phyloP scores from a whole-genome alignment of 768 basidiomycete species.

The Boletus barrowsii region DNA sequence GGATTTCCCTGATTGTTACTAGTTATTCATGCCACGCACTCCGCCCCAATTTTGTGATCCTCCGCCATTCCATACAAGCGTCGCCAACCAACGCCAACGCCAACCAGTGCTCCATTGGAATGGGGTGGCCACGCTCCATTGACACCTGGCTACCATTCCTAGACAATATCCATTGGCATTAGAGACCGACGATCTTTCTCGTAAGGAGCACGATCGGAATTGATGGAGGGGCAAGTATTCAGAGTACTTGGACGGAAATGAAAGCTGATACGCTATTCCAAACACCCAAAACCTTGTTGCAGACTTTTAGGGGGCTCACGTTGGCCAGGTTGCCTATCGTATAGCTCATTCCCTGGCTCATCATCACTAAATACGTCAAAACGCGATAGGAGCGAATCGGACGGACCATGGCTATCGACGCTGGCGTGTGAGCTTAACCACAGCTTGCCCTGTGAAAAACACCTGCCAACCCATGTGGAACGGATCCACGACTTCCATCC shows the following conservation, averaged over 20 bases:
- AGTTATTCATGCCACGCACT: background rate
- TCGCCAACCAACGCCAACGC: background rate
- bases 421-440: constrained; percentile 14
- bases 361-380: background rate
- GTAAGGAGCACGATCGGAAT: background rate
- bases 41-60: background rate
- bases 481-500: background rate
- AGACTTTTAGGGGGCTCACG: background rate
- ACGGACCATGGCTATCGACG: background rate
- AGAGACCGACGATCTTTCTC: background rate
- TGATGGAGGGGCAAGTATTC: background rate
- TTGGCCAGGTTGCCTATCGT: constrained; percentile 4
- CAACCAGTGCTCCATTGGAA: background rate
- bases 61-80: background rate
- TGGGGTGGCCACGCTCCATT: background rate
- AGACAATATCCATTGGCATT: background rate
- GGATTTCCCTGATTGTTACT: background rate
- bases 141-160: background rate
- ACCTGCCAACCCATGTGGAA: background rate
- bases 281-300: background rate
- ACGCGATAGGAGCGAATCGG: background rate
- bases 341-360: background rate
- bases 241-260: background rate
- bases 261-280: background rate
- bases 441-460: background rate